Evolutionary conservation across 352 stramenopile genomes (phyloP).

Genomic region (Blastocystis sp.): DNA sequence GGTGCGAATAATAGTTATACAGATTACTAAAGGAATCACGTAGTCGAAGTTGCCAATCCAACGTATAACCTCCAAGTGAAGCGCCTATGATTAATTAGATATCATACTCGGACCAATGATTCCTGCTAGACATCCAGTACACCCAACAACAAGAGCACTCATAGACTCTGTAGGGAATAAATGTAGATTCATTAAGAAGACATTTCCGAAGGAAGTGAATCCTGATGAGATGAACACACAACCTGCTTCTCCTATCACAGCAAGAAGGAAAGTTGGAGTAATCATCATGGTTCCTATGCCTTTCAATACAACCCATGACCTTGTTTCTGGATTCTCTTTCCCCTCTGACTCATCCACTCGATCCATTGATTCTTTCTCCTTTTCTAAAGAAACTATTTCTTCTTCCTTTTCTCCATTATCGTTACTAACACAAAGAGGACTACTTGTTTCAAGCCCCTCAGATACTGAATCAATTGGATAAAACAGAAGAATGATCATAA

Average conservation of each 20-base stretch:
- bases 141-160: background rate
- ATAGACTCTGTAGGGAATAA: background rate
- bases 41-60: background rate
- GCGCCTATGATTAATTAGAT: background rate
- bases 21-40: constrained; percentile 34
- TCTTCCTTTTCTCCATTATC: background rate
- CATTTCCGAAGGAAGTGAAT: constrained; percentile 52
- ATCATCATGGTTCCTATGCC: background rate
- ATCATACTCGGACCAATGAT: background rate
- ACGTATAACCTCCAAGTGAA: constrained; percentile 6
- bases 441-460: background rate
- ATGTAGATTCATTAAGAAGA: constrained; percentile 53
- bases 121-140: background rate
- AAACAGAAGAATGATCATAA: constrained; percentile 25
- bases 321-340: too few species aligned
- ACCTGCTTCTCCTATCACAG: constrained; percentile 19
- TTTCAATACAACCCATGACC: background rate
- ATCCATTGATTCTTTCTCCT: background rate
- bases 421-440: background rate
- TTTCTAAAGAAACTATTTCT: background rate
- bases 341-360: background rate
- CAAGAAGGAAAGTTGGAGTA: constrained; percentile 32
- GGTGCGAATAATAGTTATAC: constrained; percentile 39
- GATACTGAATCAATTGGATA: constrained; percentile 18
- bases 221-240: constrained; percentile 36